Evolutionary conservation across 805 yeast genomes (phyloP).

Genomic region (Ogataea methylovora): DNA sequence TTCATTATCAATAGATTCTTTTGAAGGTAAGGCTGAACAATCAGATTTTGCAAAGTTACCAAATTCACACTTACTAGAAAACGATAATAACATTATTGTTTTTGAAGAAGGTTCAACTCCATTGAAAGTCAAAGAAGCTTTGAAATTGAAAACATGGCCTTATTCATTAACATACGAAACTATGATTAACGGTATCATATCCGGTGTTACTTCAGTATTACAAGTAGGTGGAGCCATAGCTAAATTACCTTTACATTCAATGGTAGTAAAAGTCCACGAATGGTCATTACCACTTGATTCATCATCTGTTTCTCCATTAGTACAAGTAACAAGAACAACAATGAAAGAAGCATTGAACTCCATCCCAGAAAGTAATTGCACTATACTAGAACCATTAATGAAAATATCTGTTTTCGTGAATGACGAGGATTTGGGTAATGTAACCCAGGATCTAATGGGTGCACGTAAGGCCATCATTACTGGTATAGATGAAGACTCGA

Average conservation of each 20-base stretch:
- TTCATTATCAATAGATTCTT: constrained; percentile 21
- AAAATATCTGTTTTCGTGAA: constrained; percentile 55
- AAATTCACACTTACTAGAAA: constrained; percentile 27
- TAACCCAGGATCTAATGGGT: constrained; percentile 77
- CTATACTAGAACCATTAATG: constrained; percentile 86
- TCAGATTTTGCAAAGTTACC: constrained; percentile 27
- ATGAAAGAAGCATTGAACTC: constrained; percentile 29
- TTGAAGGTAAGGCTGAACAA: constrained; percentile 25
- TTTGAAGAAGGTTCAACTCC: constrained; percentile 26
- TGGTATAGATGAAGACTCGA: constrained; percentile 59
- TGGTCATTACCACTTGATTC: constrained; percentile 51
- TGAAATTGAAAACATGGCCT: constrained; percentile 34
- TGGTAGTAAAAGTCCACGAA: constrained; percentile 42
- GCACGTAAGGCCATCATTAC: constrained; percentile 68
- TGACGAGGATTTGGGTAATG: constrained; percentile 72
- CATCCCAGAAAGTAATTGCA: constrained; percentile 26
- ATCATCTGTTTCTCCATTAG: constrained; percentile 28
- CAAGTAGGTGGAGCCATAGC: constrained; percentile 63
- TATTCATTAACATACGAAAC: constrained; percentile 37
- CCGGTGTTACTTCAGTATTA: constrained; percentile 54
- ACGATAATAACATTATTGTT: constrained; percentile 40
- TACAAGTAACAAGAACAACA: constrained; percentile 39
- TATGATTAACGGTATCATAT: constrained; percentile 44
- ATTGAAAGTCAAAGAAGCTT: constrained; percentile 12
- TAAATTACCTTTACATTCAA: constrained; percentile 51